phyloP scores from a whole-genome alignment of 129 eudicot genomes.

The Flaveria robusta region DNA sequence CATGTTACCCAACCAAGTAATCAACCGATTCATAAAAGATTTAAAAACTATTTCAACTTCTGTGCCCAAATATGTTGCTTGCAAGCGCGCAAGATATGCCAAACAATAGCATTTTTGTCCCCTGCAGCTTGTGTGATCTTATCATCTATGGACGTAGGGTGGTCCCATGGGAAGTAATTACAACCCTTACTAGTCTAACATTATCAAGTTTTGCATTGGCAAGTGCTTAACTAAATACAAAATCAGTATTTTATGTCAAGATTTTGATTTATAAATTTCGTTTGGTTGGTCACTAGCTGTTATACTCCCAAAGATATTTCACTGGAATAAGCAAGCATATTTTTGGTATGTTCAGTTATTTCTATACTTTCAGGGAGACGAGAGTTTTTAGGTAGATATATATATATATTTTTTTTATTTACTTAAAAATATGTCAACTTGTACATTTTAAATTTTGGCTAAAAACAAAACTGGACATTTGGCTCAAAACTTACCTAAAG shows the following conservation, averaged over 20 bases:
- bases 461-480: background rate
- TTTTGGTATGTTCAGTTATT: conserved; percentile 57
- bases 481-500: background rate
- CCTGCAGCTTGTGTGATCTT: conserved; percentile 89
- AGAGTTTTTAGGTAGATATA: background rate
- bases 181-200: conserved; percentile 72
- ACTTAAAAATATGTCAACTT: background rate
- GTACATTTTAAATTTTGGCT: background rate
- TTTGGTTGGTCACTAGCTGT: conserved; percentile 62
- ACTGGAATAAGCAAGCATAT: conserved; percentile 88
- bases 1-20: too few relatives aligned
- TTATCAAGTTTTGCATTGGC: conserved; percentile 87
- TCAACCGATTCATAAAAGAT: too few relatives aligned
- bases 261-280: too few relatives aligned
- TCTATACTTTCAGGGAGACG: background rate
- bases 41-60: background rate
- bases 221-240: conserved; percentile 40
- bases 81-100: conserved; percentile 88
- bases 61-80: conserved; percentile 9
- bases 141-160: conserved; percentile 73
- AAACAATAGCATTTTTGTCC: conserved; percentile 81
- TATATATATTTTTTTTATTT: background rate
- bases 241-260: too few relatives aligned
- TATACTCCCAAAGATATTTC: conserved; percentile 96
- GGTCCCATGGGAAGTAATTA: conserved; percentile 81